Evolutionary conservation across 2,329 filamentous ascomycete genomes (phyloP).

Genomic region (Bertia moriformis): DNA sequence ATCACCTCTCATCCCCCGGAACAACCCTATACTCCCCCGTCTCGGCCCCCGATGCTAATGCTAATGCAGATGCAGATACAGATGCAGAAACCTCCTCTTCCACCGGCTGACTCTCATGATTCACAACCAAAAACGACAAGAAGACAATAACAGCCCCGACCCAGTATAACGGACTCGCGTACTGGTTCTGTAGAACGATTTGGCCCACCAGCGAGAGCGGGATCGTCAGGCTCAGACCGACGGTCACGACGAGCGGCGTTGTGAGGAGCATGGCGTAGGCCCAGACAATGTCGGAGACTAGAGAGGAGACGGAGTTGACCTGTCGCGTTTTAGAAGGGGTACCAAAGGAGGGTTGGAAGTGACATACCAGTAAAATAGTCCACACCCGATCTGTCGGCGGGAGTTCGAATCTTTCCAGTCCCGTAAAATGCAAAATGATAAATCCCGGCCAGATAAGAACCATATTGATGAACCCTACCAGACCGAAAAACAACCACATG

Average conservation of each 20-base stretch:
- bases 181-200: conserved; percentile 45
- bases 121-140: conserved; percentile 46
- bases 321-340: conserved; percentile 6
- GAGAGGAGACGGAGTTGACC: conserved; percentile 39
- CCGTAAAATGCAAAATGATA: conserved; percentile 39
- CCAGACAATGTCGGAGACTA: conserved; percentile 53
- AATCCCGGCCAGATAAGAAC: conserved; percentile 51
- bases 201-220: conserved; percentile 49
- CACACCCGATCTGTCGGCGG: conserved; percentile 37
- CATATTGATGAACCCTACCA: conserved; percentile 49
- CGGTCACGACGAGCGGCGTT: conserved; percentile 50
- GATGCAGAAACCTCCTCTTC: too few species aligned
- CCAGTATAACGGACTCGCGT: conserved; percentile 43
- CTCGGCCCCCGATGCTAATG: too few species aligned
- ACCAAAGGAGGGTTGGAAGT: not conserved
- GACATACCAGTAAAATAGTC: conserved; percentile 31
- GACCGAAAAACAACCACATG: conserved; percentile 55
- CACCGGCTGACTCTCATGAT: conserved; percentile 10
- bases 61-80: too few species aligned
- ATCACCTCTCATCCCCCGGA: too few species aligned
- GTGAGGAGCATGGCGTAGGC: conserved; percentile 56
- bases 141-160: conserved; percentile 47
- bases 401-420: conserved; percentile 40
- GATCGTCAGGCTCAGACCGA: conserved; percentile 52
- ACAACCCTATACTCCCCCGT: too few species aligned